A percentile compares a stretch with the other conserved stretches of the same genome.
These are phyloP conservation scores for Pezicula carpinea DNA, from an alignment of 2,329 filamentous ascomycete species.

Conservation along the genomic window DNA sequence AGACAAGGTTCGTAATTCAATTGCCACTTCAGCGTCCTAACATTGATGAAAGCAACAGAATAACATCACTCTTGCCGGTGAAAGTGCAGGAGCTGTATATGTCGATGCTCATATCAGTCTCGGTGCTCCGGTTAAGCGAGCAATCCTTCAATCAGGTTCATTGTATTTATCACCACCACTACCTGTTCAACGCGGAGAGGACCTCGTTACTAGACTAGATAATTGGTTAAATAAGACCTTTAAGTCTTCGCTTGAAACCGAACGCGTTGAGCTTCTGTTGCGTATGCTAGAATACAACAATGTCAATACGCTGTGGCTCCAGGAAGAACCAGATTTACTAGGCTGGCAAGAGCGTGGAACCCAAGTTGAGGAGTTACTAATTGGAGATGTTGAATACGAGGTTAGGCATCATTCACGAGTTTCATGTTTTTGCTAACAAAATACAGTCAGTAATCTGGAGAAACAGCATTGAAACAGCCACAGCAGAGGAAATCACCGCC, in stretches of 20 bases:
- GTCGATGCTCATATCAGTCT: conserved; percentile 36
- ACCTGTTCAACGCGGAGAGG: conserved; percentile 29
- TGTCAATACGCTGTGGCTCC: conserved; percentile 38
- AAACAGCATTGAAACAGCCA: conserved; percentile 34
- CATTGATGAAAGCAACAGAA: conserved; percentile 19
- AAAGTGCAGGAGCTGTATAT: conserved; percentile 42
- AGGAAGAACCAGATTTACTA: conserved; percentile 31
- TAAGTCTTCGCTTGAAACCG: conserved; percentile 25
- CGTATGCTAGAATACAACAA: conserved; percentile 31
- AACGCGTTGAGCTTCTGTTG: conserved; percentile 28
- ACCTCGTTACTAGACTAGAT: conserved; percentile 27
- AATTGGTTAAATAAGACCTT: conserved; percentile 23
- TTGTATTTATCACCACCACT: conserved; percentile 38
- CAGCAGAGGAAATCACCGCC: conserved; percentile 28
- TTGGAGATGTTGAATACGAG: conserved; percentile 40
- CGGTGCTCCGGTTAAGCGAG: conserved; percentile 29
- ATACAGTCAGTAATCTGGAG: conserved; percentile 39
- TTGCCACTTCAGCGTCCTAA: background rate
- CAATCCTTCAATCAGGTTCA: conserved; percentile 37
- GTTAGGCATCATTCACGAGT: conserved; percentile 17
- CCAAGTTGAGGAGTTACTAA: conserved; percentile 32
- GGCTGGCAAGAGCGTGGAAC: conserved; percentile 33
- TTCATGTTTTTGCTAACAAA: background rate
- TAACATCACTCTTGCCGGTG: conserved; percentile 38
- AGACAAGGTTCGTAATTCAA: conserved; percentile 16